These are phyloP conservation scores for Candida freyschussii DNA, from an alignment of 1,139 yeast species.

Conservation along the genomic window DNA sequence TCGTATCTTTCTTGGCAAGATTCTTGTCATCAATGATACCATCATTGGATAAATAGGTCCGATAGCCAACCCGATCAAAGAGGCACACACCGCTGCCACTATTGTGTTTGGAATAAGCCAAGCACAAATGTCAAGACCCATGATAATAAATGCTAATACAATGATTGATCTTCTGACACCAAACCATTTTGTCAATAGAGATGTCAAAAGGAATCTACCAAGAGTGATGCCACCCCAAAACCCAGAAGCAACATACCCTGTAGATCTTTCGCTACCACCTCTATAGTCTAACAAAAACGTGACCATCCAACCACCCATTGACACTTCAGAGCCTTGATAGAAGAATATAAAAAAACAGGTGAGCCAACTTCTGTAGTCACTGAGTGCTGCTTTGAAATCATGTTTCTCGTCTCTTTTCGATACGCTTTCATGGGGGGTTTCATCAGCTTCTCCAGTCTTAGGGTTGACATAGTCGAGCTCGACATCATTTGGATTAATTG, in stretches of 20 bases:
- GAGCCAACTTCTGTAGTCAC: conserved; percentile 47
- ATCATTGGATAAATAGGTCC: conserved; percentile 56
- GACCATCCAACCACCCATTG: conserved; percentile 69
- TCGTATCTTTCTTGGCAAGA: conserved; percentile 52
- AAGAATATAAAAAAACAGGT: conserved; percentile 49
- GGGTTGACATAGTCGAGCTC: conserved; percentile 5
- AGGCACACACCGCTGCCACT: conserved; percentile 41
- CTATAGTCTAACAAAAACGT: conserved; percentile 57
- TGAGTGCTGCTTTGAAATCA: conserved; percentile 34
- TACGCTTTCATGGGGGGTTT: not conserved
- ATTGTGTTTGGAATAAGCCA: conserved; percentile 43
- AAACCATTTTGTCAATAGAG: conserved; percentile 31
- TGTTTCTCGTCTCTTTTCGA: conserved; percentile 8
- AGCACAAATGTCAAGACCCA: conserved; percentile 36
- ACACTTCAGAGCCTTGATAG: conserved; percentile 67
- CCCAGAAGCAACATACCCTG: conserved; percentile 67
- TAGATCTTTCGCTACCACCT: conserved; percentile 38
- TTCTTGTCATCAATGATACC: conserved; percentile 41
- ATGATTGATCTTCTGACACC: conserved; percentile 49
- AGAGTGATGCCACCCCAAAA: conserved; percentile 68
- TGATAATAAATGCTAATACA: conserved; percentile 32
- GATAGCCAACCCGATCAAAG: conserved; percentile 44
- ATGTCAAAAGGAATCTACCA: conserved; percentile 43
- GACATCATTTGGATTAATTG: conserved; percentile 2
- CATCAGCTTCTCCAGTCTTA: conserved; percentile 10